Evolutionary conservation across 306 rosid genomes (phyloP).

Genomic region (Sophora flavescens): DNA sequence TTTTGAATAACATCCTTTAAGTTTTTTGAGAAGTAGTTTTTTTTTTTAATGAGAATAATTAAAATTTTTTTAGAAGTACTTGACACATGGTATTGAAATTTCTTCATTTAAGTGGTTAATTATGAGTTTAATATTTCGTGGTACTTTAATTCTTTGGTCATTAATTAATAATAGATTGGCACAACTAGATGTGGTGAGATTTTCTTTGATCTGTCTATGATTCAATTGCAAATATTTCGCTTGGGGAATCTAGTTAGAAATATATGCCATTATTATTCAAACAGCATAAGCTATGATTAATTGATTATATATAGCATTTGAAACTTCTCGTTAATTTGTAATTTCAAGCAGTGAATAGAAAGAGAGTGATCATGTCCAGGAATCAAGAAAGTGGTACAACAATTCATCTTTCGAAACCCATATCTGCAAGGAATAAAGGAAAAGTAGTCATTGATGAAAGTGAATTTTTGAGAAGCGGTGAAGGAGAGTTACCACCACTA

Average conservation of each 20-base stretch:
- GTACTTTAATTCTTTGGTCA: neutral
- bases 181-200: neutral
- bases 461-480: neutral
- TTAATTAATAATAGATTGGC: neutral
- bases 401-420: too few relatives aligned
- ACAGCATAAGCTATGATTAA: neutral
- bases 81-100: neutral
- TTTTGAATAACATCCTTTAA: too few relatives aligned
- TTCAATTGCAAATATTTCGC: neutral
- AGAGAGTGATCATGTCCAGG: slow-evolving; percentile 49
- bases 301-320: neutral
- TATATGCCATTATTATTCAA: neutral
- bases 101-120: neutral
- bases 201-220: neutral
- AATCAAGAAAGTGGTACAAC: slow-evolving; percentile 52
- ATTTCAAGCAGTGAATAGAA: slow-evolving; percentile 58
- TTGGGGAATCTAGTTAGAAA: neutral
- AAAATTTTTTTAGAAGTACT: neutral
- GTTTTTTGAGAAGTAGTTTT: neutral
- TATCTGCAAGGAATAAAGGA: slow-evolving; percentile 42
- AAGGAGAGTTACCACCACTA: neutral
- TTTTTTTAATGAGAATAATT: too few relatives aligned
- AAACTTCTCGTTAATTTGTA: neutral
- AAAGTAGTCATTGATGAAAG: slow-evolving; percentile 25
- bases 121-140: neutral